These are phyloP conservation scores for Lotmaria passim DNA, from an alignment of 208 protist species.

Conservation along the genomic window DNA sequence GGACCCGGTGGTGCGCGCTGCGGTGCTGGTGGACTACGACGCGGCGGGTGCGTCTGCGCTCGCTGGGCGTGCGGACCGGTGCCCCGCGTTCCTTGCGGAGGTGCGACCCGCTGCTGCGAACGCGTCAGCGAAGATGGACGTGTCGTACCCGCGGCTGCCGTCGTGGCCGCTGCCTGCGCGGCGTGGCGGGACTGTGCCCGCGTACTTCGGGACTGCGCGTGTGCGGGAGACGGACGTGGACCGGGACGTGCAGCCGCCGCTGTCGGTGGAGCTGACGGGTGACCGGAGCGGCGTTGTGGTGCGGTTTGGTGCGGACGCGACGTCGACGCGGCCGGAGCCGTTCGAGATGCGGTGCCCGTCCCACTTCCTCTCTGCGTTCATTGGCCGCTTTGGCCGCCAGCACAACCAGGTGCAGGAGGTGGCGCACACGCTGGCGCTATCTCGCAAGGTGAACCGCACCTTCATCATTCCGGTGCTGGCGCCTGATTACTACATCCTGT, in stretches of 20 bases:
- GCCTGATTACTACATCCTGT: neutral
- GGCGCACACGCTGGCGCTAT: slow-evolving; percentile 14
- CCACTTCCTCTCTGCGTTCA: slow-evolving; percentile 15
- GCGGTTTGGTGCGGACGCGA: slow-evolving; percentile 6
- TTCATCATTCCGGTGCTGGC: slow-evolving; percentile 13
- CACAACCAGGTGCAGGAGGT: slow-evolving; percentile 28
- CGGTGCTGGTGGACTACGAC: slow-evolving; percentile 13
- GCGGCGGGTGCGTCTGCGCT: neutral
- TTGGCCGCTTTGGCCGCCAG: slow-evolving; percentile 25
- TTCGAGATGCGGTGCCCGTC: slow-evolving; percentile 7
- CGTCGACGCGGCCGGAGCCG: neutral
- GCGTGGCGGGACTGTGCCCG: neutral
- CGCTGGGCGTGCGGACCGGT: neutral
- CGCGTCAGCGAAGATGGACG: slow-evolving; percentile 1
- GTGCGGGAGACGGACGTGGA: slow-evolving; percentile 15
- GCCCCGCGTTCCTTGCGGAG: slow-evolving; percentile 10
- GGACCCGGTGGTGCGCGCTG: neutral
- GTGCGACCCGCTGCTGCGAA: slow-evolving; percentile 1
- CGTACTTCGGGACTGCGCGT: slow-evolving; percentile 20
- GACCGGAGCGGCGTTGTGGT: neutral
- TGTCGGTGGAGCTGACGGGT: neutral
- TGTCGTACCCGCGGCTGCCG: slow-evolving; percentile 19
- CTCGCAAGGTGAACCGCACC: slow-evolving; percentile 9
- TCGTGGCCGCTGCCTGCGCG: slow-evolving; percentile 9
- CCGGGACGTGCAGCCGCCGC: slow-evolving; percentile 11